phyloP scores from a whole-genome alignment of 768 basidiomycete species.

The Lentinus brumalis region DNA sequence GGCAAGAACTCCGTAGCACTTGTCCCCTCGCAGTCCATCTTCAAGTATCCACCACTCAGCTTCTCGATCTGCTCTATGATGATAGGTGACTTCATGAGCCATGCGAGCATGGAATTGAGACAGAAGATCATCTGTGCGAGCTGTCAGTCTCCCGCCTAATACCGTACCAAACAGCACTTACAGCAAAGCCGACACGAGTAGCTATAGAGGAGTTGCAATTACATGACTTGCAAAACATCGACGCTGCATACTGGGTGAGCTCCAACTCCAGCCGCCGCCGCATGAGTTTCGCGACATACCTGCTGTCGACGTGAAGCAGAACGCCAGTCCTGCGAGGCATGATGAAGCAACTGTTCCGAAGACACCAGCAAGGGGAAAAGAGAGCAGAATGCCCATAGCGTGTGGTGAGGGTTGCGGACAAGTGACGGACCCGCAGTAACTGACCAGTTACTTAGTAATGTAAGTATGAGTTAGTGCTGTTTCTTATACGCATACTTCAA shows the following conservation, averaged over 20 bases:
- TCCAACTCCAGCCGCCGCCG: neutral
- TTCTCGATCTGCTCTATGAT: conserved; percentile 87
- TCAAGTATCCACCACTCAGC: conserved; percentile 95
- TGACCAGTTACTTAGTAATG: too few species aligned
- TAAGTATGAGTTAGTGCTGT: too few species aligned
- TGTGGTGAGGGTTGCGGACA: neutral
- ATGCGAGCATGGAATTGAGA: conserved; percentile 93
- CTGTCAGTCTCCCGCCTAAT: neutral
- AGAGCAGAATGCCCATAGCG: conserved; percentile 73
- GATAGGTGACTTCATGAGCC: conserved; percentile 92
- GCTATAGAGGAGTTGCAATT: conserved; percentile 99
- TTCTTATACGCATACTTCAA: too few species aligned
- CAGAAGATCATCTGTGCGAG: conserved; percentile 83
- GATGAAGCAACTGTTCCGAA: conserved; percentile 77
- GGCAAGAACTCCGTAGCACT: conserved; percentile 95
- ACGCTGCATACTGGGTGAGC: conserved; percentile 51
- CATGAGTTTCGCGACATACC: conserved; percentile 44
- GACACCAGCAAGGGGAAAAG: conserved; percentile 69
- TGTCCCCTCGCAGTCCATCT: conserved; percentile 94
- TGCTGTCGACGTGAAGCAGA: conserved; percentile 85
- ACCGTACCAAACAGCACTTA: conserved; percentile 38
- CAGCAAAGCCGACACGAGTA: conserved; percentile 93
- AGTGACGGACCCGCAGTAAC: too few species aligned
- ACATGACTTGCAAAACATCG: conserved; percentile 97
- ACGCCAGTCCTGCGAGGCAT: conserved; percentile 80